A percentile compares a stretch with the other conserved stretches of the same genome.
These are phyloP conservation scores for Rhipidocladum racemiflorum DNA, from an alignment of 176 grass and related monocot species.

Conservation along the genomic window DNA sequence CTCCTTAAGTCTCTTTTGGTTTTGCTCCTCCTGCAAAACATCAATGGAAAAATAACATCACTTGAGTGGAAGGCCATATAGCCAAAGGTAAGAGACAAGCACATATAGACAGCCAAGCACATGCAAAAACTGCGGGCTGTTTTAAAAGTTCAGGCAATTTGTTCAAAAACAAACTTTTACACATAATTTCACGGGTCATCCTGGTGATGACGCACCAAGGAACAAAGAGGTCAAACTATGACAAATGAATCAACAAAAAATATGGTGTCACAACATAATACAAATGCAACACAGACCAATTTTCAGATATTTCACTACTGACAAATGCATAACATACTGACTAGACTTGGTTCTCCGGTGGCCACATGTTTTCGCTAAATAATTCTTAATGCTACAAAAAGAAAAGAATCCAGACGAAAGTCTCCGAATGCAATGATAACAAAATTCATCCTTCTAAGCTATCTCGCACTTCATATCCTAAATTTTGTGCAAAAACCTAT, in stretches of 20 bases:
- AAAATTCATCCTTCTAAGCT: neutral
- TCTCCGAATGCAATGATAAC: neutral
- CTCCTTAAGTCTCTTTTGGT: conserved; percentile 68
- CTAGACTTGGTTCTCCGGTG: neutral
- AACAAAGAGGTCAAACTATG: neutral
- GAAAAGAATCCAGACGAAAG: neutral
- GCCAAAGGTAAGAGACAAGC: neutral
- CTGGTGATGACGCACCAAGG: neutral
- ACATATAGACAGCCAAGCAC: neutral
- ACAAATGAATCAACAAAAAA: neutral
- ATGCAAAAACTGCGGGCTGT: neutral
- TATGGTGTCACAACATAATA: neutral
- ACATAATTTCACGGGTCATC: neutral
- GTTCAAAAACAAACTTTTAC: neutral
- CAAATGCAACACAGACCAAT: neutral
- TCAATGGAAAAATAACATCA: conserved; percentile 1
- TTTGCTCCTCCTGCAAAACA: conserved; percentile 59
- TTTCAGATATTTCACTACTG: neutral
- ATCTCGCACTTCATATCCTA: neutral
- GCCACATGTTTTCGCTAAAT: neutral
- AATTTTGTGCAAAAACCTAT: neutral
- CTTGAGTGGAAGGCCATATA: neutral
- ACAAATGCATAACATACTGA: neutral
- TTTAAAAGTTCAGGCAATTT: neutral
- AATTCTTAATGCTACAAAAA: neutral